Percentiles rank a stretch among this genome's conserved stretches.
Evolutionary conservation across 106 monocot species (phyloP).

Genomic region (Dendrobium huoshanense): DNA sequence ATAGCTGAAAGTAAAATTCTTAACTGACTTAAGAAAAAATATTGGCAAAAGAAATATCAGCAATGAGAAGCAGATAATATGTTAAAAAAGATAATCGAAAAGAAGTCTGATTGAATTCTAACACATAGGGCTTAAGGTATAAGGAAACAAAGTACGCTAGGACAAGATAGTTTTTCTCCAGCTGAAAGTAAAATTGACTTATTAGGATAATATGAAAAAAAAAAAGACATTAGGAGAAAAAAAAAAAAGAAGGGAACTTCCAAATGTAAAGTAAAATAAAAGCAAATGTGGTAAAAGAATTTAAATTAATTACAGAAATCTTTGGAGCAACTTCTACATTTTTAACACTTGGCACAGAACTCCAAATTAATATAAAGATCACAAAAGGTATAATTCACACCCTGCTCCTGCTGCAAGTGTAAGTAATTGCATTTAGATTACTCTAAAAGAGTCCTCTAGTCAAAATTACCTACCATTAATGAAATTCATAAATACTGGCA

Average conservation of each 20-base stretch:
- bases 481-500: not conserved
- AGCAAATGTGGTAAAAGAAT: not conserved
- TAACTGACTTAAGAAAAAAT: no score
- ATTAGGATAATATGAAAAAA: not conserved
- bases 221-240: not conserved
- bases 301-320: not conserved
- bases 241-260: not conserved
- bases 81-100: not conserved
- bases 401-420: not conserved
- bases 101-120: not conserved
- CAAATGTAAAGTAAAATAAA: not conserved
- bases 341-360: not conserved
- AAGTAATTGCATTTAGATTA: not conserved
- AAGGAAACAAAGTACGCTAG: not conserved
- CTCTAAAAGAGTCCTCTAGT: not conserved
- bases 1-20: no score
- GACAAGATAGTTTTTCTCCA: not conserved
- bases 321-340: not conserved
- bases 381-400: not conserved
- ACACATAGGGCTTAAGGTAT: not conserved
- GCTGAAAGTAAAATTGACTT: not conserved
- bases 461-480: not conserved
- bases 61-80: not conserved
- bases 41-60: not conserved
- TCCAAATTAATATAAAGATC: not conserved